Conservation (phyloP, 768 basidiomycete genomes). For the Tylopilus plumbeoviolaceoides region DNA sequence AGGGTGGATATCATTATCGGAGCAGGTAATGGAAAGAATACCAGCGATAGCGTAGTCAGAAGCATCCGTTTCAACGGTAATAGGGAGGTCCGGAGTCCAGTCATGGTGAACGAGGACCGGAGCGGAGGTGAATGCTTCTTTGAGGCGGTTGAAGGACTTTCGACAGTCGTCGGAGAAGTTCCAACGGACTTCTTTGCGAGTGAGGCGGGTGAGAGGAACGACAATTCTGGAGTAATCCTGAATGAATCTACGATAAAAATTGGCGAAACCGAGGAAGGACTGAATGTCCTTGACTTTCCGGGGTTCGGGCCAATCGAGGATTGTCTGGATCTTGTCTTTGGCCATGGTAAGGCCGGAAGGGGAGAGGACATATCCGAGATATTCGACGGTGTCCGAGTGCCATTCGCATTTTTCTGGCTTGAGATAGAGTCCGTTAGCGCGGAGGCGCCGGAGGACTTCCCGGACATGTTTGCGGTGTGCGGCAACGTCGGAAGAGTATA, state of each 20-base stretch:
- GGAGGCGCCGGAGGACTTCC: background rate
- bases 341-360: background rate
- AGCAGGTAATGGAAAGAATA: background rate
- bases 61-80: background rate
- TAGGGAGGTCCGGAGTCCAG: background rate
- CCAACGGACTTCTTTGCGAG: background rate
- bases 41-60: background rate
- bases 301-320: background rate
- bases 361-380: background rate
- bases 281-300: background rate
- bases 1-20: background rate
- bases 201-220: background rate
- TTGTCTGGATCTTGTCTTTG: background rate
- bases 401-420: background rate
- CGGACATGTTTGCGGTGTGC: background rate
- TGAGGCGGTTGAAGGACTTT: background rate
- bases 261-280: background rate
- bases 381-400: background rate
- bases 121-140: background rate
- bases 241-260: background rate
- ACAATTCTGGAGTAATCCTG: background rate
- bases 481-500: background rate
- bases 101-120: background rate
- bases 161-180: background rate
- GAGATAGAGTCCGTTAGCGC: background rate